Base-by-base conservation (phyloP, 1,284 basidiomycete genomes). In the Agroathelia rolfsii region DNA sequence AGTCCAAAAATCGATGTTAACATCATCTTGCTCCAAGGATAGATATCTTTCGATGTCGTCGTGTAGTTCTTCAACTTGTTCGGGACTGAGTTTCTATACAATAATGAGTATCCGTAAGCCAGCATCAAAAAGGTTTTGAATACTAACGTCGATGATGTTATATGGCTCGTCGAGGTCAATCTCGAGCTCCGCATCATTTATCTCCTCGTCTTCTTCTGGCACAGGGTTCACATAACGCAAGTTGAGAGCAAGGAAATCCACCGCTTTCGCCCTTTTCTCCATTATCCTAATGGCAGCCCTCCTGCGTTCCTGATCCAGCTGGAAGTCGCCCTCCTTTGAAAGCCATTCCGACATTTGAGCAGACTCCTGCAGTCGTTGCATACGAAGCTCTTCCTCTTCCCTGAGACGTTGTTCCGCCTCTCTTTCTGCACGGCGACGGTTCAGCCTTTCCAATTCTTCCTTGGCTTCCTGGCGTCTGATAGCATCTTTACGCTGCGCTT, bases 91-190 rank as follows among this genome's bases (percentile, higher is more conserved):
- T 52, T 84, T 95, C 84, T 94, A 51, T 11, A 38, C 31, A 30
- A 21, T 20, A 28, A 41, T 56, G 34, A 63, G 40, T 37, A 32
- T 16, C 18, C 2, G 13, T 22, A 10, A 25, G 21, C 18, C 27
- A 12, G 20, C 6, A 28, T 20, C 0, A 10, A 18, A 16, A 19
- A 28, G 23, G 25, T 21, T 12, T 3, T 25, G 26, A 12, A 34
- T 11, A 64, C 82, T 41, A 50, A 89, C 89, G 41, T 95, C 87
- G 42, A 98, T 83, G 43, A 98, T 96, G 44, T 84, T 84, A 60
- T 96, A 96, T 0, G 95, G 95, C 55, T 98, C 95, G 46, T 97
- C 93, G 28, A 98, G 72, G 58, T 98, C 95, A 47, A 97, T 95
- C 58, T 98, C 95, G 31, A 98, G 69, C 9, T 89, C 89, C 25